Base-by-base conservation (phyloP, 2,329 filamentous ascomycete genomes). In the Cytospora paraplurivora region DNA sequence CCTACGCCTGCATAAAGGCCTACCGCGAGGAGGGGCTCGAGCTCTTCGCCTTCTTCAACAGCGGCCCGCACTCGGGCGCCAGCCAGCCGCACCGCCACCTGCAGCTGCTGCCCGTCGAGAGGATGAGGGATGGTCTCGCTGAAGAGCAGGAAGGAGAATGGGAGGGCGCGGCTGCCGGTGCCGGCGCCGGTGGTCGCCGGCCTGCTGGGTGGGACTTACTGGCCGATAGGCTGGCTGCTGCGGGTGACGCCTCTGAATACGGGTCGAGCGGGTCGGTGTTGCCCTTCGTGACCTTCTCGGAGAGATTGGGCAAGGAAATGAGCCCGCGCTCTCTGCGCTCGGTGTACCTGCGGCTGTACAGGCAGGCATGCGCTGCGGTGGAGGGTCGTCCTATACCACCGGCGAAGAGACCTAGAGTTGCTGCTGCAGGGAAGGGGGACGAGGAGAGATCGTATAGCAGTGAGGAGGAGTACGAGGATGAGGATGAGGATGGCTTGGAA, bases 31-130 rank as follows among this genome's bases (percentile, higher is more conserved):
- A 74, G 32, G 65, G 68, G 19, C 58, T 66, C 1, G 80, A 81
- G 34, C 73, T 90, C 1, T 89, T 84, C 68, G 86, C 83, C 0
- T 90, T 90, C 71, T 91, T 89, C 80, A 92, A 92, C 74, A 87
- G 85, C 37, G 89, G 89, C 1, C 73, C 80, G 12, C 81, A 88
- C 69, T 90, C 87, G 5, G 89, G 89, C 3, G 88, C 89, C 1
- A 89, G 86, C 67, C 89, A 92, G 72, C 83, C 88, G 13, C 89
- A 92, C 71, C 76, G 89, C 4, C 89, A 92, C 70, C 74, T 92
- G 33, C 89, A 92, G 73, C 81, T 92, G n/a, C 74, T 92, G 4
- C 88, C 88, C 0, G 80, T 91, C 0, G 79, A 83, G 8, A 76
- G 79, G 19, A 91, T 92, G 88, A 79, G 76, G 41, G 80, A 81